Percentiles rank a stretch among this genome's conserved stretches.
These are phyloP conservation scores for Funneliformis geosporum DNA, from an alignment of 192 early-diverging fungal genomes.

Conservation along the genomic window DNA sequence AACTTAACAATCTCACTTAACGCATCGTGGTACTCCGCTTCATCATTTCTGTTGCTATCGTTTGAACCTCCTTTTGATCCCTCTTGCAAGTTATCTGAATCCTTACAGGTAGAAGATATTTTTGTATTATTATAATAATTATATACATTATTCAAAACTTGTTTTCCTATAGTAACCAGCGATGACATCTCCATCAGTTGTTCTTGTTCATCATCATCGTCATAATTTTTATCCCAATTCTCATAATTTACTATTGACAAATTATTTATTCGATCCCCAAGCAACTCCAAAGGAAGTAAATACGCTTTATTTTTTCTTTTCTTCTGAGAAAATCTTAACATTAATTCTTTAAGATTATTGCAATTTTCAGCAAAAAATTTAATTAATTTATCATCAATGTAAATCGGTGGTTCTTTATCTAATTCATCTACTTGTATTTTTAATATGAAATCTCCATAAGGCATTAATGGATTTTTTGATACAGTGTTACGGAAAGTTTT, in stretches of 20 bases:
- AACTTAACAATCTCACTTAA: conserved; percentile 1
- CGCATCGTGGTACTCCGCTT: neutral
- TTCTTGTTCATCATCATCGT: no score
- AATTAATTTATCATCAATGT: conserved; percentile 18
- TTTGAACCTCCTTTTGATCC: neutral
- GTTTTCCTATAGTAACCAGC: no score
- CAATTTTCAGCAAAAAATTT: conserved; percentile 14
- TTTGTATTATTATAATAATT: no score
- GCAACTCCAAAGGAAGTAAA: no score
- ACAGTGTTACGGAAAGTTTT: neutral
- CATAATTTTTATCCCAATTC: neutral
- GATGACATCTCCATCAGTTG: no score
- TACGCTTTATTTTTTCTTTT: neutral
- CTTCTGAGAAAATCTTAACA: conserved; percentile 11
- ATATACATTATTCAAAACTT: no score
- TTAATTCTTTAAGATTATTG: conserved; percentile 21
- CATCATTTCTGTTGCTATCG: no score
- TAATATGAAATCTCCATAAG: conserved; percentile 24
- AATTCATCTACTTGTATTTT: conserved; percentile 14
- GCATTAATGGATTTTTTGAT: neutral
- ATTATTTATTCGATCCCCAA: conserved; percentile 13
- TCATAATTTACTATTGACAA: conserved; percentile 4
- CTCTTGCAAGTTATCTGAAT: neutral
- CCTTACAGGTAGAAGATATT: no score
- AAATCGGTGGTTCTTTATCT: conserved; percentile 15